Base-by-base conservation (phyloP, 192 early-diverging fungal species). In the Phycomyces blakesleeanus region DNA sequence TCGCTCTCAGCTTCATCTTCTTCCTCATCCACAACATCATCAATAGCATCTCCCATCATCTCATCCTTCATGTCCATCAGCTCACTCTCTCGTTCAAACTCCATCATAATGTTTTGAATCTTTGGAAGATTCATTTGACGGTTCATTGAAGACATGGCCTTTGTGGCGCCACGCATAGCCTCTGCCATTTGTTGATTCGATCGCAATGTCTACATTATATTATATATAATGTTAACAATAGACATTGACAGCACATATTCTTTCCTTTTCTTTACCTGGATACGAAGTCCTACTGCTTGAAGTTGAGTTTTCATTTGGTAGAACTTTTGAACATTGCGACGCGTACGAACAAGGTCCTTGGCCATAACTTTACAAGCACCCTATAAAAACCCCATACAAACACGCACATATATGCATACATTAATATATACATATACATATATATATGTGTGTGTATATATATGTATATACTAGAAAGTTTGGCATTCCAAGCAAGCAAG, bases 61-160 rank as follows among this genome's bases (percentile, higher is more conserved):
- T 97, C 95, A 65, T 95, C 94, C 82, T 97, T 97, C 93, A 99
- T 97, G 71, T 99, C 93, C 95, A 99, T 95, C 69, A 92, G 85
- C 63, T 94, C 94, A 11, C 83, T 84, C 78, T 99, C 93, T 72
- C 82, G 83, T 68, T 97, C 93, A 81, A 98, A 99, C 38, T 99
- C 95, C 89, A 93, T 92, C 89, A 98, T 94, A 49, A 99, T 97
- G 64, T 92, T 89, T 47, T 91, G 88, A 39, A 99, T 91, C 47
- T 88, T 87, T 3, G 94, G 95, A 55, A 99, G 74, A 79, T 99
- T 97, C 82, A 98, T 91, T 51, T 85, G 78, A 63, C 83, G 81
- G 74, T 99, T 99, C 97, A 99, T 99, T 24, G 91, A 85, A 24
- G 84, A 80, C 94, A 99, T 96, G n/a, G 97, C 95, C 71, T 88